A percentile compares a stretch with the other conserved stretches of the same genome.
These are phyloP conservation scores for Globisporangium spinosum DNA, from an alignment of 352 stramenopile genomes.

Conservation along the genomic window DNA sequence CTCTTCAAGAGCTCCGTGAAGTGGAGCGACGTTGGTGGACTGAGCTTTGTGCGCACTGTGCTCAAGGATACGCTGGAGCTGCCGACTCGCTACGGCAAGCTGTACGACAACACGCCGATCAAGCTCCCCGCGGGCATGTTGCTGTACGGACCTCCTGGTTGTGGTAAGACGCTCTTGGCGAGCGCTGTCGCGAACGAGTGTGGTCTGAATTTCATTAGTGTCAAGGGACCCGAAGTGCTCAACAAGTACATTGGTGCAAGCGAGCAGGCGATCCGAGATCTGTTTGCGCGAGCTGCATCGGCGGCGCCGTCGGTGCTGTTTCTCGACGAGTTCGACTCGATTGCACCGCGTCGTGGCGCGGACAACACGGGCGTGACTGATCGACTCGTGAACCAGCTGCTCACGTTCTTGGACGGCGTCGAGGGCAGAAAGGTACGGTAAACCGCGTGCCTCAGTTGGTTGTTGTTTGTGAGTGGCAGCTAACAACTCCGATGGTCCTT, in stretches of 20 bases:
- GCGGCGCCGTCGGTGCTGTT: conserved; percentile 82
- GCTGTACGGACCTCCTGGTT: conserved; percentile 89
- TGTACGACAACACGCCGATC: conserved; percentile 81
- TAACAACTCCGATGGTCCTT: not conserved
- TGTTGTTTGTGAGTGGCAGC: not conserved
- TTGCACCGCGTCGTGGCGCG: conserved; percentile 91
- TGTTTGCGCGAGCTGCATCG: conserved; percentile 75
- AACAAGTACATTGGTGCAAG: conserved; percentile 91
- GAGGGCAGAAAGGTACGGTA: conserved; percentile 79
- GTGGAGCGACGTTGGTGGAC: conserved; percentile 86
- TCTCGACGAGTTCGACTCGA: conserved; percentile 93
- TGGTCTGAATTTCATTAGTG: conserved; percentile 87
- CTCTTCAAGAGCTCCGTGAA: conserved; percentile 84
- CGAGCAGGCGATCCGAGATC: conserved; percentile 85
- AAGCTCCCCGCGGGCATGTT: conserved; percentile 85
- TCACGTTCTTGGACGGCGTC: conserved; percentile 97
- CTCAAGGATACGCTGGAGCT: conserved; percentile 90
- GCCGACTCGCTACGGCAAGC: conserved; percentile 68
- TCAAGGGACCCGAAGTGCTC: conserved; percentile 88
- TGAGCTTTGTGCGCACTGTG: conserved; percentile 73
- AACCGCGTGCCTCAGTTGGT: not conserved
- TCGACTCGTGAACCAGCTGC: conserved; percentile 96
- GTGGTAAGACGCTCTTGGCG: conserved; percentile 87
- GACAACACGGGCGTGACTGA: conserved; percentile 96
- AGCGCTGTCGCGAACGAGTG: conserved; percentile 85